Conservation (phyloP, 306 rosid genomes). For the Albizia julibrissin region DNA sequence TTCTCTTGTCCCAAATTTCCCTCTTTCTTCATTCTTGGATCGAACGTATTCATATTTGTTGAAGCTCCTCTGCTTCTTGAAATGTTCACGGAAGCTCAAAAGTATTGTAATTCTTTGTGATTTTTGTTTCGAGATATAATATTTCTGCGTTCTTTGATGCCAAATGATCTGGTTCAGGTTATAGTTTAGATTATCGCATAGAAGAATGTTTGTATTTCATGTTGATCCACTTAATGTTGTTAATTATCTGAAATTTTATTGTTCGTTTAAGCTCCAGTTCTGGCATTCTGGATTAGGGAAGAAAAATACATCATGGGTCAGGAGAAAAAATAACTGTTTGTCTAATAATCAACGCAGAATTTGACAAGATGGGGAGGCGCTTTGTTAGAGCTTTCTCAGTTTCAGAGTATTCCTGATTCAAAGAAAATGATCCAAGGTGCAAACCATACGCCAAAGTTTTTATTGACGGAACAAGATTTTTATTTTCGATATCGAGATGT, state of each 20-base stretch:
- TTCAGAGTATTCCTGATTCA: conserved; percentile 51
- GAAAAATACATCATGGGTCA: too few relatives aligned
- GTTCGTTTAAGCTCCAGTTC: neutral
- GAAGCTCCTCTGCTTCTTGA: neutral
- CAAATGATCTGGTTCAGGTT: neutral
- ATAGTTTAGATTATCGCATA: neutral
- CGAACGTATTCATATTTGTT: neutral
- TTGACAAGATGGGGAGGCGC: conserved; percentile 71
- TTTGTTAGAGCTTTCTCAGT: conserved; percentile 65
- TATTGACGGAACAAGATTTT: neutral
- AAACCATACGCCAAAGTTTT: neutral
- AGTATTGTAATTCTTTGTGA: neutral
- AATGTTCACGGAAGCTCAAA: neutral
- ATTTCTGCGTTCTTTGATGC: neutral
- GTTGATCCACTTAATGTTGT: neutral
- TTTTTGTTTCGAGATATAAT: neutral
- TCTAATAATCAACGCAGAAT: conserved; percentile 41
- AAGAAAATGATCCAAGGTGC: conserved; percentile 61
- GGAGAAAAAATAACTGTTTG: neutral
- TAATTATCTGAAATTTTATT: neutral
- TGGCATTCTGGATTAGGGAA: neutral
- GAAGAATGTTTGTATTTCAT: neutral
- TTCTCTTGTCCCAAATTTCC: neutral
- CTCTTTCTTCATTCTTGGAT: neutral
- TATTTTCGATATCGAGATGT: neutral